Conservation (phyloP, 1,284 basidiomycete genomes). For the Coniferiporia sulphurascens region DNA sequence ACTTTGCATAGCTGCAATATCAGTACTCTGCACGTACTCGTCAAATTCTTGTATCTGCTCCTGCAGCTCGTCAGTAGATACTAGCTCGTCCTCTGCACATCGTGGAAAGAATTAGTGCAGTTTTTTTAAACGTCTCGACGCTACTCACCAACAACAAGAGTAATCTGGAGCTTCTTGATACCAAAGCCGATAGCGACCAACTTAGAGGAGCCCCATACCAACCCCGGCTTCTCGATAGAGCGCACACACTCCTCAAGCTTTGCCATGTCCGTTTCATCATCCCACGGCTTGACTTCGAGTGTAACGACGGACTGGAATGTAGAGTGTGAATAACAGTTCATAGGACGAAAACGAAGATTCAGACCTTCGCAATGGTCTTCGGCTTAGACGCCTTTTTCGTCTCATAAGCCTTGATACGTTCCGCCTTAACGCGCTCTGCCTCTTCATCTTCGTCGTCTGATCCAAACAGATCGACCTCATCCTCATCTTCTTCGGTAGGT, state of each 20-base stretch:
- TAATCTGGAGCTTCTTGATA: constrained; percentile 91
- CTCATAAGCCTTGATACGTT: constrained; percentile 93
- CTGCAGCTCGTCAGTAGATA: constrained; percentile 93
- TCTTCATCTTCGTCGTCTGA: constrained; percentile 90
- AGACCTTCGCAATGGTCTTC: constrained; percentile 84
- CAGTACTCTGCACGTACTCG: constrained; percentile 94
- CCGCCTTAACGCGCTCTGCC: constrained; percentile 90
- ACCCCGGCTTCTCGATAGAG: constrained; percentile 85
- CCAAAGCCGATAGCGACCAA: constrained; percentile 94
- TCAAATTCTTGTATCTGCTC: constrained; percentile 86
- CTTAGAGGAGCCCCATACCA: constrained; percentile 93
- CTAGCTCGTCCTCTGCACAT: constrained; percentile 84
- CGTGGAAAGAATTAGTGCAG: constrained; percentile 3
- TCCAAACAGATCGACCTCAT: constrained; percentile 90
- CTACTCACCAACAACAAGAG: constrained; percentile 82
- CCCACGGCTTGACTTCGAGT: constrained; percentile 98
- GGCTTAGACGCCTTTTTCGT: constrained; percentile 92
- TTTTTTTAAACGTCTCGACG: neutral
- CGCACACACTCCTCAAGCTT: constrained; percentile 83
- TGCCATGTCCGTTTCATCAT: constrained; percentile 97
- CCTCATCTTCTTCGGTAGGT: constrained; percentile 58
- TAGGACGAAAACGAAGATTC: constrained; percentile 12
- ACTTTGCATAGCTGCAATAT: constrained; percentile 91
- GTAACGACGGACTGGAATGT: constrained; percentile 82
- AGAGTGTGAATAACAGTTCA: constrained; percentile 10